phyloP scores from a whole-genome alignment of 2,329 filamentous ascomycete species.

The Dothistroma septosporum region DNA sequence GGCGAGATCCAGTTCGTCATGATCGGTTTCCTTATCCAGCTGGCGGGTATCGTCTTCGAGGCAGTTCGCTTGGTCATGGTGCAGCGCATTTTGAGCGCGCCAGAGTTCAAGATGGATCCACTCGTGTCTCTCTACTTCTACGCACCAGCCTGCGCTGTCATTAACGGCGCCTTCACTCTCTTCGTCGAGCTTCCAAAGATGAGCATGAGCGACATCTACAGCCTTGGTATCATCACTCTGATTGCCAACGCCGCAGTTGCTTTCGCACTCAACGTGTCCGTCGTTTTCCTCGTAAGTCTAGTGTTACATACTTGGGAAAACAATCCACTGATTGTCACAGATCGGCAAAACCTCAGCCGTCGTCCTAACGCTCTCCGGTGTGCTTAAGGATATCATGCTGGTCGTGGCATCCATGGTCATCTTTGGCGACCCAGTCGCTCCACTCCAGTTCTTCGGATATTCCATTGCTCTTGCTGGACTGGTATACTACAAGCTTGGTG shows the following conservation, averaged over 20 bases:
- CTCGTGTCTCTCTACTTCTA: constrained; percentile 91
- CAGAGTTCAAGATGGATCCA: constrained; percentile 89
- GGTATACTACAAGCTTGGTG: constrained; percentile 81
- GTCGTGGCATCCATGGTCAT: constrained; percentile 76
- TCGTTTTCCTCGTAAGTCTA: constrained; percentile 72
- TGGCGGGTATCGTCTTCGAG: constrained; percentile 75
- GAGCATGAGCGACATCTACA: constrained; percentile 65
- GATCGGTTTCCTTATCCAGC: constrained; percentile 70
- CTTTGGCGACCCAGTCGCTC: constrained; percentile 70
- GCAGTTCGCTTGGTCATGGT: constrained; percentile 81
- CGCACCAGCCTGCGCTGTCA: constrained; percentile 74
- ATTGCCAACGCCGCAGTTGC: constrained; percentile 73
- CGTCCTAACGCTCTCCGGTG: constrained; percentile 79
- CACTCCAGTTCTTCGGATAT: constrained; percentile 79
- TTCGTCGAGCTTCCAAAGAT: constrained; percentile 70
- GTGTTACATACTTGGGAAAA: neutral
- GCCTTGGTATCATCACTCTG: constrained; percentile 68
- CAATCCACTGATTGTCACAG: constrained; percentile 41
- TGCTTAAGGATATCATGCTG: constrained; percentile 82
- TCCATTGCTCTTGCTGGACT: constrained; percentile 73
- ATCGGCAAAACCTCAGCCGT: constrained; percentile 85
- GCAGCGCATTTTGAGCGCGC: constrained; percentile 72
- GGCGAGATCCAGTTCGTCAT: constrained; percentile 93
- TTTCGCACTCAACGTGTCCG: constrained; percentile 77
- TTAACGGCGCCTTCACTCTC: constrained; percentile 72